Percentiles rank a stretch among this genome's conserved stretches.
These are phyloP conservation scores for Kingdonia uniflora DNA, from an alignment of 164 flowering plant species.

Conservation along the genomic window DNA sequence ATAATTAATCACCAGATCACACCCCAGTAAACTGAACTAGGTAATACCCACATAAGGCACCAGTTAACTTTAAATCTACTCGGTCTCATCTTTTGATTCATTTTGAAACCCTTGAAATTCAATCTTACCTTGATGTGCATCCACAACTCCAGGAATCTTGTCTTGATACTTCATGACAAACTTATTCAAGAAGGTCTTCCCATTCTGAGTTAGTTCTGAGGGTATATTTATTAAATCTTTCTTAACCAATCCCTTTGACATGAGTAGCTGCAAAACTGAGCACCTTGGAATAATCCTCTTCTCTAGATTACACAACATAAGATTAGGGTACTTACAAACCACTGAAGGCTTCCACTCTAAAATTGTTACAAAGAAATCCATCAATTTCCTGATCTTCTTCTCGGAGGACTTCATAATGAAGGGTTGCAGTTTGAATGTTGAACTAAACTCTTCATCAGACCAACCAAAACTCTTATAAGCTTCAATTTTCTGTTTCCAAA, in stretches of 20 bases:
- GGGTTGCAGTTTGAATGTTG: neutral
- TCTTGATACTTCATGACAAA: neutral
- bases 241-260: neutral
- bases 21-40: no score
- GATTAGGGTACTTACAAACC: neutral
- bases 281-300: conserved; percentile 3
- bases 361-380: neutral
- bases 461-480: neutral
- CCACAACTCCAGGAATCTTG: neutral
- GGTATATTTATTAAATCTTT: neutral
- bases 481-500: neutral
- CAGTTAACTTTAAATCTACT: no score
- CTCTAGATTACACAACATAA: neutral
- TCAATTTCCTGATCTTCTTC: neutral
- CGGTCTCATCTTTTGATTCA: no score
- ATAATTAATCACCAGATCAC: no score
- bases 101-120: no score
- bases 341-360: neutral
- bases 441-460: neutral
- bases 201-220: neutral
- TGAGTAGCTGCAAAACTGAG: neutral
- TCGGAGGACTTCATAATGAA: neutral
- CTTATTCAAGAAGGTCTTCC: neutral
- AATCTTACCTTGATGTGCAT: neutral
- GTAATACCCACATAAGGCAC: no score